These are phyloP conservation scores for Sanghuangporus baumii DNA, from an alignment of 1,284 basidiomycete genomes.

Conservation along the genomic window DNA sequence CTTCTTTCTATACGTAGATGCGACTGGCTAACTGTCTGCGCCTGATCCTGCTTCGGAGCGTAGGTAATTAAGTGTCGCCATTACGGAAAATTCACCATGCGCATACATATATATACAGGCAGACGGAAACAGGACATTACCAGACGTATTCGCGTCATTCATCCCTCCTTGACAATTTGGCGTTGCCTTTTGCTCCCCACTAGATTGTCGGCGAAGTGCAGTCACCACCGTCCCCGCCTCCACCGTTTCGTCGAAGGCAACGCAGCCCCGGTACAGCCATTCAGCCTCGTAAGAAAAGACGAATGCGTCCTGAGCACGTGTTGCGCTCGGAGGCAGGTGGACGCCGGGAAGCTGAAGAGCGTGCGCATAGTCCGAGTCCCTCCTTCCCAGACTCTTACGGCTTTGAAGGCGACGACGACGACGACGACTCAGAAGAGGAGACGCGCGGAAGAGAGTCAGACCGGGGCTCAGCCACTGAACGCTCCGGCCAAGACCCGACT, in stretches of 20 bases:
- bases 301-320: slow-evolving; percentile 11
- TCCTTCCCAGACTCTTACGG: slow-evolving; percentile 9
- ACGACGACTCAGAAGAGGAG: slow-evolving; percentile 9
- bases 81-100: slow-evolving; percentile 6
- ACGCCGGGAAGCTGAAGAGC: background rate
- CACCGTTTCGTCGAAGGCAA: slow-evolving; percentile 10
- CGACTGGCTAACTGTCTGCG: background rate
- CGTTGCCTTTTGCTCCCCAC: background rate
- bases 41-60: background rate
- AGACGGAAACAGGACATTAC: background rate
- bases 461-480: background rate
- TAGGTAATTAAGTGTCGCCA: slow-evolving; percentile 8
- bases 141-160: background rate
- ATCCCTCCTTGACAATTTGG: background rate
- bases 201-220: slow-evolving; percentile 3
- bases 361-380: slow-evolving; percentile 7
- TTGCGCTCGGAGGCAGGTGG: slow-evolving; percentile 1
- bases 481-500: background rate
- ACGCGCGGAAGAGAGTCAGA: background rate
- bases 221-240: slow-evolving; percentile 7
- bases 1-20: slow-evolving; percentile 10
- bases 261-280: slow-evolving; percentile 12
- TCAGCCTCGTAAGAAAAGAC: slow-evolving; percentile 7
- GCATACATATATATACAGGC: slow-evolving; percentile 9
- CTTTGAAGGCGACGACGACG: slow-evolving; percentile 5